phyloP scores from a whole-genome alignment of 306 rosid species.

The Malus domestica region ASM211411v1 NC_041805.1:1589001-1589500 shows the following conservation, averaged over 20 bases:
- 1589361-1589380: conserved; percentile 45
- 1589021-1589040: conserved; percentile 74
- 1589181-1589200: conserved; percentile 88
- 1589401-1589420: conserved; percentile 78
- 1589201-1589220: conserved; percentile 94
- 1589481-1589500: conserved; percentile 31
- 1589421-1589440: conserved; percentile 82
- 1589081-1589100: conserved; percentile 1
- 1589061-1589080: conserved; percentile 56
- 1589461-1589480: conserved; percentile 31
- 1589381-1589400: conserved; percentile 77
- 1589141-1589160: conserved; percentile 39
- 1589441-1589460: conserved; percentile 37
- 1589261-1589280: not conserved
- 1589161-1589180: conserved; percentile 91
- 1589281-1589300: not conserved
- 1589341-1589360: not conserved
- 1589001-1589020: conserved; percentile 79
- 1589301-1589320: too few species aligned
- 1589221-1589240: conserved; percentile 70
- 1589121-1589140: conserved; percentile 2
- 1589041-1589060: conserved; percentile 70
- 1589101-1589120: conserved; percentile 5
- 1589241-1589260: conserved; percentile 56
- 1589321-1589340: not conserved